Conservation (phyloP, 169 alveolate species). For the Plasmodium gonderi region DNA sequence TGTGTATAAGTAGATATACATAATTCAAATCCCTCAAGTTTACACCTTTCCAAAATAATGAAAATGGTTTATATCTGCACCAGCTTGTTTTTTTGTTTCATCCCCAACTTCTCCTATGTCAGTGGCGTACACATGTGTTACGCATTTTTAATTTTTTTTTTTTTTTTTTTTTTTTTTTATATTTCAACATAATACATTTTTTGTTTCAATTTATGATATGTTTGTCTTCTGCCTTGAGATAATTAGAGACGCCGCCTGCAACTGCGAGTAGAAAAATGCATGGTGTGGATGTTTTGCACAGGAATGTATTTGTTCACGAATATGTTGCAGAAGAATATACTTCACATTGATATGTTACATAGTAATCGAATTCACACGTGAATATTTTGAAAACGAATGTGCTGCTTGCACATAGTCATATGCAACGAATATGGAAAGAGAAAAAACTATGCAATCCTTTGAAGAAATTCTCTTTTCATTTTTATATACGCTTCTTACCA, state of each 20-base stretch:
- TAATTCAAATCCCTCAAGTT: no score
- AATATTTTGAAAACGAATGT: no score
- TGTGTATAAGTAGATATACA: no score
- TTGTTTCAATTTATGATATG: not conserved
- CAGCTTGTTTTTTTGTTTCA: no score
- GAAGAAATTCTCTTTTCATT: not conserved
- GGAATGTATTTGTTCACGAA: no score
- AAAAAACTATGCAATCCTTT: not conserved
- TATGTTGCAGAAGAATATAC: no score
- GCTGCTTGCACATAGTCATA: no score
- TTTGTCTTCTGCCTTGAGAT: not conserved
- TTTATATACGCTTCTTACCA: conserved; percentile 3
- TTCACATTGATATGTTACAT: not conserved
- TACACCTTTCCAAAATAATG: no score
- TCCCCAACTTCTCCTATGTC: no score
- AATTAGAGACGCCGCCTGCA: conserved; percentile 10
- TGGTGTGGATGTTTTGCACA: no score
- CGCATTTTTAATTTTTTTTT: not conserved
- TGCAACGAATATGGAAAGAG: not conserved
- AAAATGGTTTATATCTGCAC: no score
- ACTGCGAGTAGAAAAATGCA: not conserved
- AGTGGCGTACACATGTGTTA: not conserved
- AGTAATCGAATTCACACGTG: no score
- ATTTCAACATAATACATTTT: not conserved
- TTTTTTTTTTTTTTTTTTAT: not conserved